phyloP scores from a whole-genome alignment of 1,284 basidiomycete genomes.

The Trametes polyzona region DNA sequence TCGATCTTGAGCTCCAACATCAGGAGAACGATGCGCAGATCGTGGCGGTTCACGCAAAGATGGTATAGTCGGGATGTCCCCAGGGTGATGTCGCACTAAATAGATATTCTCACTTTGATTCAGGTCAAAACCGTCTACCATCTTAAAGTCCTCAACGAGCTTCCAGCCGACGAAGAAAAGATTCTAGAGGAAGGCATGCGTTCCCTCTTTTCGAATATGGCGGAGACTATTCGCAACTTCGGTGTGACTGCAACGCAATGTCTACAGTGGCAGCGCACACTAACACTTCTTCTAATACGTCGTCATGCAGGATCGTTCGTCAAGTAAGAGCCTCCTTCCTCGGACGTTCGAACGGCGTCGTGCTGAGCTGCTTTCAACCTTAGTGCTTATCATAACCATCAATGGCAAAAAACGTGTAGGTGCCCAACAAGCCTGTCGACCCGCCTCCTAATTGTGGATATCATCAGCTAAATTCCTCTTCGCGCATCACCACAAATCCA shows the following conservation, averaged over 20 bases:
- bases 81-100: no score
- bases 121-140: conserved; percentile 15
- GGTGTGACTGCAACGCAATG: neutral
- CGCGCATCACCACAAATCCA: conserved; percentile 2
- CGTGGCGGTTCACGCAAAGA: conserved; percentile 4
- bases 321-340: neutral
- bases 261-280: no score
- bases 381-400: conserved; percentile 5
- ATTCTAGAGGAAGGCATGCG: neutral
- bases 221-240: neutral
- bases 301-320: neutral
- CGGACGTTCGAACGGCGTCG: no score
- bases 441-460: neutral
- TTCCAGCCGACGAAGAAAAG: neutral
- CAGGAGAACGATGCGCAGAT: conserved; percentile 19
- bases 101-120: neutral
- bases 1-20: neutral
- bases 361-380: no score
- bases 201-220: neutral
- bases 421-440: neutral
- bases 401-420: conserved; percentile 12
- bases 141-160: neutral
- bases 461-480: conserved; percentile 7
- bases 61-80: no score
- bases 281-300: neutral